Evolutionary conservation across 768 basidiomycete genomes (phyloP).

Genomic region (Leccinum arenicola): DNA sequence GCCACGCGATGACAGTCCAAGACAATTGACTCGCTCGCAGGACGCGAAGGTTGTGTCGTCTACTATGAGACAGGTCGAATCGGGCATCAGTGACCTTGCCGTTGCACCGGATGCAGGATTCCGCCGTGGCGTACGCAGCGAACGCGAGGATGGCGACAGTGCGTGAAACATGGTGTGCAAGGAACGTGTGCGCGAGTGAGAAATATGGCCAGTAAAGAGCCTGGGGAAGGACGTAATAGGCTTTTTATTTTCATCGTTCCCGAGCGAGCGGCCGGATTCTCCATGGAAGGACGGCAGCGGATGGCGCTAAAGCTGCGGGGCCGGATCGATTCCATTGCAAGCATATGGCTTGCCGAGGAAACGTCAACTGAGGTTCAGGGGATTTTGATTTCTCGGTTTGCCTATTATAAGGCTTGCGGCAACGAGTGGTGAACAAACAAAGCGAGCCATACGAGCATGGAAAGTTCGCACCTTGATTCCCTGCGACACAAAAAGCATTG

Average conservation of each 20-base stretch:
- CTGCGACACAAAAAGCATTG: neutral
- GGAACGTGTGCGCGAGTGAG: neutral
- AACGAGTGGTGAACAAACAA: too few species aligned
- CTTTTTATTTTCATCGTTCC: neutral
- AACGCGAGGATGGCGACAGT: neutral
- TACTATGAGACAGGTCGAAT: neutral
- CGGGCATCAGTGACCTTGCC: neutral
- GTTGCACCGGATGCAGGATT: neutral
- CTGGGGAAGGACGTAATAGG: neutral
- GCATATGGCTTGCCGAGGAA: neutral
- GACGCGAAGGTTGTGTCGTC: too few species aligned
- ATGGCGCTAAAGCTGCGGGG: neutral
- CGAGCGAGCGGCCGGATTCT: neutral
- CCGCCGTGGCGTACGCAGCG: neutral
- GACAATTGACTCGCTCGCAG: too few species aligned
- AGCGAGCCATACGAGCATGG: neutral
- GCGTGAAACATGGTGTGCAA: neutral
- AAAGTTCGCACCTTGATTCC: neutral
- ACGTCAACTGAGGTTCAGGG: neutral
- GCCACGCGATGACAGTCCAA: too few species aligned
- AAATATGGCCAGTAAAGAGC: neutral
- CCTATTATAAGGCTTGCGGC: neutral
- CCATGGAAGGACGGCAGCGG: neutral
- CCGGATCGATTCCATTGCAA: neutral
- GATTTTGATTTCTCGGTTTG: neutral